Base-by-base conservation (phyloP, 2,329 filamentous ascomycete species). In the Phoma sp. region DNA sequence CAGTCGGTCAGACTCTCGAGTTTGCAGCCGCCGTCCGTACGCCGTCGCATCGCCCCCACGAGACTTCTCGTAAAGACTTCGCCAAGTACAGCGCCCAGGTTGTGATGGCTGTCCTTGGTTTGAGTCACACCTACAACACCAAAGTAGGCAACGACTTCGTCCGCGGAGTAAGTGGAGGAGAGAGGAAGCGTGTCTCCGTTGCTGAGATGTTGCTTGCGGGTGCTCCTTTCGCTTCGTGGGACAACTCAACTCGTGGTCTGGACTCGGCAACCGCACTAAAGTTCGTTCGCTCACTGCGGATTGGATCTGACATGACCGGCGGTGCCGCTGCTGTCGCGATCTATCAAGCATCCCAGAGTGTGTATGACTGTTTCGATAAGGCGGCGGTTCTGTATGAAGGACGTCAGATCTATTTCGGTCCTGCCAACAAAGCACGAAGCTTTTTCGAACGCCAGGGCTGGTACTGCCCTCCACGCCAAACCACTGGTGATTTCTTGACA, bases 361-460 rank as follows among this genome's bases (percentile, higher is more conserved):
- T 86, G 13, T 88, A 87, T 64, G 83, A 87, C 51, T 62, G 69
- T 15, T 93, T 94, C 64, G 89, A 94, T 75, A 92, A 92, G 70
- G 85, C 84, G 0, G 81, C 86, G 0, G 87, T 94, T 0, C 77
- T 93, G 0, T 92, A 93, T 66, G 88, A 92, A 67, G 91, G 90
- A 0, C 82, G 87, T 0, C 84, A 93, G 67, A 93, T 93, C 58
- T 94, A 86, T 76, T 93, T 88, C 60, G 91, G 90, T 0, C 83
- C 84, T 0, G 83, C 85, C 0, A 69, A 65, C 6, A 71, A 78
- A 2, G 90, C 89, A 0, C 86, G 82, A 64, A 70, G 71, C 0
- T 92, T 86, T 73, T 92, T 93, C 57, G 84, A 86, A 63, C 76
- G 82, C 12, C 84, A 89, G 74, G 90, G 90, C 36, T 93, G 85